Base-by-base conservation (phyloP, 2,329 filamentous ascomycete genomes). In the Talaromyces islandicus region DNA sequence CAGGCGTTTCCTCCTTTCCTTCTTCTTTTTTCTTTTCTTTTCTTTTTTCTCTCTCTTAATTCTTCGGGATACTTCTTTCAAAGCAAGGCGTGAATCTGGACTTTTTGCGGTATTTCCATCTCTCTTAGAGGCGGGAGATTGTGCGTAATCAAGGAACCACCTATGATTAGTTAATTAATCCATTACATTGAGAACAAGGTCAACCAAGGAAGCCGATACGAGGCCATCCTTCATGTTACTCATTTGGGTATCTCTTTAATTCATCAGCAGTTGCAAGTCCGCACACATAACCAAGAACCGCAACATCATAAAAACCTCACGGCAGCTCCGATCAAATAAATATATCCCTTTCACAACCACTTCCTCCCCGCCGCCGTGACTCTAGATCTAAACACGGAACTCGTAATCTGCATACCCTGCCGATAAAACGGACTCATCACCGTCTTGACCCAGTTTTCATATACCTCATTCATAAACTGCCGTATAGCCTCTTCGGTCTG, bases 371-470 rank as follows among this genome's bases (percentile, higher is more conserved):
- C 93, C 2, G 91, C 91, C 1, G 86, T 87, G 21, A 99, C 92
- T 69, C 90, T 85, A 59, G 85, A 80, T 66, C 90, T 83, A 73
- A 99, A 99, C 1, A 97, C 84, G 0, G 91, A 89, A 75, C 92
- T 97, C 71, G 83, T 86, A 57, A 99, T 87, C 67, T 90, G 88
- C 82, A 89, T 89, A 65, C 96, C 93, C 59, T 88, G 85, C 58
- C 84, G 83, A 79, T 97, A 97, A 74, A 99, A 99, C 0, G 94
- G 94, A 71, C 87, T 97, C 94, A 99, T 97, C 60, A 92, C 87
- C 12, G 92, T 90, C 82, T 99, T 99, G 65, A 96, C 85, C 88
- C 93, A 99, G 67, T 88, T 91, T 77, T 99, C 94, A 77, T 97
- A 97, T 12, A 97, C 90, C 72, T 99, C 94, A 17, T 84, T 83